Percentiles rank a stretch among this genome's conserved stretches.
phyloP scores from a whole-genome alignment of 73 alveolate species.

The Paramecium sexaurelia region DNA sequence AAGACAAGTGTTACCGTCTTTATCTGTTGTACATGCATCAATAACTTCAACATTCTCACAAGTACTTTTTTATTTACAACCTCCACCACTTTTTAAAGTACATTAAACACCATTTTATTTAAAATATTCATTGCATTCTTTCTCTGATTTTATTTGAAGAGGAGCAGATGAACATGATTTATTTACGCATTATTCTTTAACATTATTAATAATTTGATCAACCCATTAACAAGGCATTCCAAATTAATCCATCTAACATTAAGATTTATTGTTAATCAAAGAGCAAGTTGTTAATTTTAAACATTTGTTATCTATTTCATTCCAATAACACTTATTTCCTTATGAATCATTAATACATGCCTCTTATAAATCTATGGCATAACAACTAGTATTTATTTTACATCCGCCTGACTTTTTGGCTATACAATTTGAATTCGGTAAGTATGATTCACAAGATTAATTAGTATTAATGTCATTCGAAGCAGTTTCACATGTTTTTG shows the following conservation, averaged over 20 bases:
- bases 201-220: background rate
- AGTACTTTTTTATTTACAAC: background rate
- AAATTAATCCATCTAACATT: background rate
- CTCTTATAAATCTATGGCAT: background rate
- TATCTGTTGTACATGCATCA: constrained; percentile 42
- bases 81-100: constrained; percentile 32
- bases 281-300: background rate
- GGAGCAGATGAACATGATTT: constrained; percentile 1
- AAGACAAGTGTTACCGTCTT: background rate
- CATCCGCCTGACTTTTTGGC: background rate
- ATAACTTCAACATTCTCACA: background rate
- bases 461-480: background rate
- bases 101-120: background rate
- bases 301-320: background rate
- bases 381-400: background rate
- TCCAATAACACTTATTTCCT: background rate
- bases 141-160: background rate
- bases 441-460: background rate
- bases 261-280: background rate
- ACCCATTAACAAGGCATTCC: background rate
- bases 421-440: background rate
- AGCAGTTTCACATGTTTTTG: background rate
- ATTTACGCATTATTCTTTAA: background rate
- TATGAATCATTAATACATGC: background rate
- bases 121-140: background rate